Conservation (phyloP, 495 filamentous ascomycete genomes). For the Thozetella sp. region DNA sequence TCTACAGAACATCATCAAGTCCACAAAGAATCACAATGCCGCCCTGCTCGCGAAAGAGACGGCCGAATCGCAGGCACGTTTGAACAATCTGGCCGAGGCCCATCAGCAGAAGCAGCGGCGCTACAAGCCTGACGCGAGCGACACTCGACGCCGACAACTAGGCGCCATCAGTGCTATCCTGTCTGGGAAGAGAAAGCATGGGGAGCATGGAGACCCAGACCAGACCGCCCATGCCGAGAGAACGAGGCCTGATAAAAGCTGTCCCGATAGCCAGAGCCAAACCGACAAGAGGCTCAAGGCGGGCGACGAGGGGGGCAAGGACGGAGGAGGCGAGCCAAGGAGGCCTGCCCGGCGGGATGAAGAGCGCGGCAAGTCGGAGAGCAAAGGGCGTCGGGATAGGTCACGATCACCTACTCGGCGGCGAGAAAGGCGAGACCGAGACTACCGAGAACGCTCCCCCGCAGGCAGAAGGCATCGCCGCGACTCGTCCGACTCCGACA, state of each 20-base stretch:
- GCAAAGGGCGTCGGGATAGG: background rate
- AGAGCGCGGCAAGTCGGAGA: background rate
- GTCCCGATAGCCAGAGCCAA: background rate
- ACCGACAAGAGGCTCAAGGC: background rate
- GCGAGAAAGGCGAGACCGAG: background rate
- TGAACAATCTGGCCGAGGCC: slow-evolving; percentile 42
- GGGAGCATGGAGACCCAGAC: slow-evolving; percentile 17
- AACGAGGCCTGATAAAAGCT: background rate
- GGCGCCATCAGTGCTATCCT: slow-evolving; percentile 55
- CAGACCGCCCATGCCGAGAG: slow-evolving; percentile 11
- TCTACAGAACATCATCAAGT: slow-evolving; percentile 82
- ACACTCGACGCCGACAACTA: slow-evolving; percentile 51
- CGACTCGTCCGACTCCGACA: background rate
- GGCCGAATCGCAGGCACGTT: slow-evolving; percentile 50
- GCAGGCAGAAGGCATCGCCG: background rate
- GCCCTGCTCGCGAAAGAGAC: slow-evolving; percentile 83
- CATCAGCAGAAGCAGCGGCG: slow-evolving; percentile 39
- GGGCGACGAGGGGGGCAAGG: background rate
- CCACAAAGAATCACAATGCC: slow-evolving; percentile 88
- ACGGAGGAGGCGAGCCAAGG: background rate
- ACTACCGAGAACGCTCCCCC: background rate
- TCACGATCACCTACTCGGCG: slow-evolving; percentile 7
- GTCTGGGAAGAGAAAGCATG: slow-evolving; percentile 34
- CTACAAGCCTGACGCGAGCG: slow-evolving; percentile 33
- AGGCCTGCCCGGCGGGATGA: background rate